phyloP scores from a whole-genome alignment of 2,329 filamentous ascomycete species.

The Stromatinia cepivora region DNA sequence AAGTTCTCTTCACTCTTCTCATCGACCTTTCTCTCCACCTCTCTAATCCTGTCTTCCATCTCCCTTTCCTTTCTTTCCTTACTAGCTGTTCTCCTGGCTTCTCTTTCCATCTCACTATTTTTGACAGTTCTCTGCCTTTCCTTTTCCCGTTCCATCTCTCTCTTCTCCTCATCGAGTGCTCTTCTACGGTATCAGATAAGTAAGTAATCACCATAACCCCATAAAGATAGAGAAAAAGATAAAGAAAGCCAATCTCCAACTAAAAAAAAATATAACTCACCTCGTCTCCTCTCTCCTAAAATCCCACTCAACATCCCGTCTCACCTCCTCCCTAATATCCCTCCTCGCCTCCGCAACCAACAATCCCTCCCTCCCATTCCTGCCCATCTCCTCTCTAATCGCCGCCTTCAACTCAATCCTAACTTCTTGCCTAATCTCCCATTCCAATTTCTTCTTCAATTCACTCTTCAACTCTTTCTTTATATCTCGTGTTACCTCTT shows the following conservation, averaged over 20 bases:
- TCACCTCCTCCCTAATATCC: not conserved
- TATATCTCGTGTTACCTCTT: not conserved
- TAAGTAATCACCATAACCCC: too few relatives aligned
- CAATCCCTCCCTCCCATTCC: not conserved
- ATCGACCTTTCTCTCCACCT: not conserved
- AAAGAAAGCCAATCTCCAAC: too few relatives aligned
- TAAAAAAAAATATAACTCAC: too few relatives aligned
- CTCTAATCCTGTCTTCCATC: not conserved
- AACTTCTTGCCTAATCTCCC: not conserved
- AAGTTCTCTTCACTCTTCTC: too few relatives aligned
- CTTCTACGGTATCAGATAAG: not conserved
- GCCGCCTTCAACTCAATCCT: not conserved
- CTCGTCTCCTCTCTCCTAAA: not conserved
- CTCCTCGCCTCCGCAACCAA: not conserved
- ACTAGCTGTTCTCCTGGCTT: too few relatives aligned
- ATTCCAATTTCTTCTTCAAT: not conserved
- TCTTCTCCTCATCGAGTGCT: not conserved
- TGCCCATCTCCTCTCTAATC: not conserved
- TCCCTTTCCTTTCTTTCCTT: not conserved
- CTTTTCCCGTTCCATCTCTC: not conserved
- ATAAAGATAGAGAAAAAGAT: too few relatives aligned
- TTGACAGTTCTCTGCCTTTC: too few relatives aligned
- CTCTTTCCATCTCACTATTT: too few relatives aligned
- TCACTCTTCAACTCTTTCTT: not conserved
- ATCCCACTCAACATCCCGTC: too few relatives aligned